Evolutionary conservation across 2,329 filamentous ascomycete genomes (phyloP), one percentile per base, ranked within the genome.

Genomic region (Lecanicillium sp.): DNA sequence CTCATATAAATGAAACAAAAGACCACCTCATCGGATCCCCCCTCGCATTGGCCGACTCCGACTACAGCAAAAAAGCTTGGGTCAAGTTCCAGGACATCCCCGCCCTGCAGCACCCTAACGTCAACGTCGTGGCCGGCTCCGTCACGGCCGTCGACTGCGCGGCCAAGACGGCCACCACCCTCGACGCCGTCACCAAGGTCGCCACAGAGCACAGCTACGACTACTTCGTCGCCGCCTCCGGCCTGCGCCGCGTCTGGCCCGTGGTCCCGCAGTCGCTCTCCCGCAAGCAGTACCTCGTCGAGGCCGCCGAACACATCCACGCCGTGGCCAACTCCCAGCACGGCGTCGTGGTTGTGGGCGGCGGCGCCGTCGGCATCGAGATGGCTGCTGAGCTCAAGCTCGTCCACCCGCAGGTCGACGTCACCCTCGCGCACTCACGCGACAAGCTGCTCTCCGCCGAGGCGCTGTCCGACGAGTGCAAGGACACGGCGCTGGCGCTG

Each of bases 381-480:
- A 89, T 91, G 75, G 86, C 87, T 0, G 81, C 84, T 2, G 87
- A 93, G 67, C 70, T 90, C 46, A 90, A 90, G 65, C 63, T 78
- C 38, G 69, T 81, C 20, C 74, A 83, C 52, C 86, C 87, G 0
- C 58, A 75, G 10, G 68, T 80, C 46, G 75, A 76, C 33, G 82
- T 91, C n/a, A 86, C 80, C 1, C 75, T 93, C 2, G 78, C 88
- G 4, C 87, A 91, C 62, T 90, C 86, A 4, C 74, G 85, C 17
- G 70, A 76, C 21, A 78, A 78, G 57, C 75, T 91, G 1, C 72
- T 91, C 7, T 89, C 85, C 0, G 79, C 84, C 0, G 87, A 93
- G 66, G 79, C 78, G 3, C 72, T 93, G 2, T 81, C 85, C 0
- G 77, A 84, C 29, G 79, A 83, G 38, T 82, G 84, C 62, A 87